Percentiles rank a stretch among this genome's conserved stretches.
Conservation (phyloP, 202 grass and related monocot species). For the Elaeis oleifera region DNA sequence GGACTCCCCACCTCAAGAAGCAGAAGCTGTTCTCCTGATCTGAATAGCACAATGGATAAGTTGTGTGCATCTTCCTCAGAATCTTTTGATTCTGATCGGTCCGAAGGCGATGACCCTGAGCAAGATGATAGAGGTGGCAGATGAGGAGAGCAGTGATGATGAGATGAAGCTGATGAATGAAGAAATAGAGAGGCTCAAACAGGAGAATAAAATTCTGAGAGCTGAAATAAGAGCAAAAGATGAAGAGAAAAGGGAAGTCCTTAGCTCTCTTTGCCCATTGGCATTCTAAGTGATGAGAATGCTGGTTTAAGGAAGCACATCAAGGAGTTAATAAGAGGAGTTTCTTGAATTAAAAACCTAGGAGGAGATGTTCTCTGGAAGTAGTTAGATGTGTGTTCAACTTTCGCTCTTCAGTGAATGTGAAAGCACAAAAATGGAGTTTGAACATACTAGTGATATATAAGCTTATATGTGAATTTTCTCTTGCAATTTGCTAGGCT, state of each 20-base stretch:
- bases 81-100: conserved; percentile 46
- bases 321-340: conserved; percentile 25
- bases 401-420: no score
- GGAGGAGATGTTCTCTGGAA: no score
- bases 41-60: conserved; percentile 13
- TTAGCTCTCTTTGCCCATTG: conserved; percentile 50
- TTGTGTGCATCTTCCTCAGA: conserved; percentile 29
- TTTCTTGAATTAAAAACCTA: conserved; percentile 48
- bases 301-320: conserved; percentile 29
- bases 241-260: conserved; percentile 92
- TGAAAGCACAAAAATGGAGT: no score
- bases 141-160: conserved; percentile 12
- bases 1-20: no score
- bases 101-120: conserved; percentile 69
- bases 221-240: conserved; percentile 53
- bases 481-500: no score
- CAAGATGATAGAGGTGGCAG: conserved; percentile 9
- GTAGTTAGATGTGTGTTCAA: no score
- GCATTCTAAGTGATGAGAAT: conserved; percentile 61
- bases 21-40: no score
- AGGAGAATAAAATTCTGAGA: conserved; percentile 31
- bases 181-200: conserved; percentile 29
- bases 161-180: conserved; percentile 1
- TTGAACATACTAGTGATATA: no score
- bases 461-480: no score